These are phyloP conservation scores for Cytospora piceae DNA, from an alignment of 2,329 filamentous ascomycete genomes.

Conservation along the genomic window DNA sequence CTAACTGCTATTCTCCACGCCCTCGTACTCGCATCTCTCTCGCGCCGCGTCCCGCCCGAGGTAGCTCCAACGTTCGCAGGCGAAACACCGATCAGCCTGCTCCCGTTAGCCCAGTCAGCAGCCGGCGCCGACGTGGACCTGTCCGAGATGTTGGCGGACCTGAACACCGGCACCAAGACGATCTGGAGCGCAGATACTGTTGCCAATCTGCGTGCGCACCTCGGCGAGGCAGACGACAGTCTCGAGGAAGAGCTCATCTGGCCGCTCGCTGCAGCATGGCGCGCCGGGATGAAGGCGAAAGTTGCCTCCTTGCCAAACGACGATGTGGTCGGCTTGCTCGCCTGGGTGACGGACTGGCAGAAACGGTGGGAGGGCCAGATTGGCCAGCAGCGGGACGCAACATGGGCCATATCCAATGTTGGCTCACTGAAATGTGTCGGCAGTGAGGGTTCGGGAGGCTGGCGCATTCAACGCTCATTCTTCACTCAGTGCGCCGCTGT, in stretches of 20 bases:
- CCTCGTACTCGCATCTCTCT: constrained; percentile 47
- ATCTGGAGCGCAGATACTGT: constrained; percentile 36
- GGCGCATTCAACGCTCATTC: constrained; percentile 48
- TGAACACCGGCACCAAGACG: constrained; percentile 44
- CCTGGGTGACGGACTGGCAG: constrained; percentile 49
- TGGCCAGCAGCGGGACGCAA: constrained; percentile 45
- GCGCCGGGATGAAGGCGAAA: constrained; percentile 41
- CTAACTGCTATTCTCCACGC: constrained; percentile 55
- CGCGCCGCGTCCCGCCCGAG: constrained; percentile 41
- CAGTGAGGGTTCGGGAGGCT: constrained; percentile 32
- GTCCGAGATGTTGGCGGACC: constrained; percentile 43
- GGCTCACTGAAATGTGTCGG: constrained; percentile 43
- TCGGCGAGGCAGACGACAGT: constrained; percentile 20
- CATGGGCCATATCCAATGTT: constrained; percentile 59
- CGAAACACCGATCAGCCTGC: constrained; percentile 50
- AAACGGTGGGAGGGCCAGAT: constrained; percentile 47
- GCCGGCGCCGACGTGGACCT: constrained; percentile 36
- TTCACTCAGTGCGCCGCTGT: constrained; percentile 55
- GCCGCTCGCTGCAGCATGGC: constrained; percentile 44
- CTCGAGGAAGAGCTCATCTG: constrained; percentile 45
- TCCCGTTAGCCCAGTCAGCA: constrained; percentile 41
- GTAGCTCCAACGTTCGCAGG: constrained; percentile 42
- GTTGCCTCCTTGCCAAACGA: constrained; percentile 44
- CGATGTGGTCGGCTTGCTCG: constrained; percentile 48
- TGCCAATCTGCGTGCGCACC: constrained; percentile 33